These are phyloP conservation scores for Aureobasidium sp. DNA, from an alignment of 2,329 filamentous ascomycete genomes.

Conservation along the genomic window DNA sequence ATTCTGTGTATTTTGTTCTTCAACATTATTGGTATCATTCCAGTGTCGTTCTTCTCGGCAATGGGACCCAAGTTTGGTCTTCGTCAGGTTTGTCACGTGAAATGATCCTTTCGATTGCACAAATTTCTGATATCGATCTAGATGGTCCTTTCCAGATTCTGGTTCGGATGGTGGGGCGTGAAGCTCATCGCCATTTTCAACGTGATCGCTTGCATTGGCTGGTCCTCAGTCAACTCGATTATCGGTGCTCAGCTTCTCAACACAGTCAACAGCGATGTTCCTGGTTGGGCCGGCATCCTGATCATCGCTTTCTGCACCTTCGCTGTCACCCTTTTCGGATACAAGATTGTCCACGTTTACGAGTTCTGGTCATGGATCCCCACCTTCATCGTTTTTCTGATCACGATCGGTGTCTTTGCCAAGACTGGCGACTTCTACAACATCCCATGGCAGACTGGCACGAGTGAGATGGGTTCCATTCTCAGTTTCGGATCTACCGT, in stretches of 20 bases:
- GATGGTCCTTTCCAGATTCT: constrained; percentile 42
- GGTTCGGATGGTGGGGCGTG: constrained; percentile 63
- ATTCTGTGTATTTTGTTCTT: constrained; percentile 67
- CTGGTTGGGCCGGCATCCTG: constrained; percentile 67
- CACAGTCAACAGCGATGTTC: constrained; percentile 62
- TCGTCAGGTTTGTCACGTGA: constrained; percentile 46
- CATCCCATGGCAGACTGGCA: constrained; percentile 54
- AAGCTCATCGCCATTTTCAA: constrained; percentile 64
- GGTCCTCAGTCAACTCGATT: constrained; percentile 71
- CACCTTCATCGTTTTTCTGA: constrained; percentile 64
- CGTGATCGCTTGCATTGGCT: constrained; percentile 63
- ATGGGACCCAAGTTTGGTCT: constrained; percentile 69
- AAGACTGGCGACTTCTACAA: constrained; percentile 59
- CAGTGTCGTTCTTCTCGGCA: constrained; percentile 70
- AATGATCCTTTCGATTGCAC: background rate
- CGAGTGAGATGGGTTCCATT: constrained; percentile 52
- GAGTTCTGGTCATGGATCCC: constrained; percentile 72
- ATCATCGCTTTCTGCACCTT: constrained; percentile 64
- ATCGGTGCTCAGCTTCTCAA: constrained; percentile 72
- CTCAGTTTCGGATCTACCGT: constrained; percentile 62
- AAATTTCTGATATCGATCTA: background rate
- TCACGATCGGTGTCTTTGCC: constrained; percentile 61
- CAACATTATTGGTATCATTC: constrained; percentile 64
- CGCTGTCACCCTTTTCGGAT: constrained; percentile 64
- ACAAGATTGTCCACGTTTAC: constrained; percentile 69